Conservation (phyloP, 1,284 basidiomycete species). For the Amylostereum areolatum region DNA sequence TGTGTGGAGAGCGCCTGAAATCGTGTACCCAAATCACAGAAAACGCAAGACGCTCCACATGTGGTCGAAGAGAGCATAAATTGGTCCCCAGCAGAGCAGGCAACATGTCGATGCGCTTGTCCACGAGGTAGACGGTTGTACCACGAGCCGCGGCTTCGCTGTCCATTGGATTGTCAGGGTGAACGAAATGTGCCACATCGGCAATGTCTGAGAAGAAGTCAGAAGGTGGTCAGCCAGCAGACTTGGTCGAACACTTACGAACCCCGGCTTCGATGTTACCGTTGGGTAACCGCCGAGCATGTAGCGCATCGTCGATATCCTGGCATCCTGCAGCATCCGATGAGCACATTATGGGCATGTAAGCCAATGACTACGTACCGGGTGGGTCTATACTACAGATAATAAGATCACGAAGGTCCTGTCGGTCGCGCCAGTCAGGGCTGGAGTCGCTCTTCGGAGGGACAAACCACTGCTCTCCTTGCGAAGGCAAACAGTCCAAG, state of each 20-base stretch:
- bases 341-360: background rate
- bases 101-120: slow-evolving; percentile 99
- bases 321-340: slow-evolving; percentile 68
- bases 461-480: slow-evolving; percentile 93
- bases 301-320: slow-evolving; percentile 99
- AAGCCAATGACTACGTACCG: slow-evolving; percentile 36
- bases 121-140: slow-evolving; percentile 97
- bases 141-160: slow-evolving; percentile 92
- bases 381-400: slow-evolving; percentile 98
- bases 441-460: slow-evolving; percentile 62
- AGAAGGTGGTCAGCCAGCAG: background rate
- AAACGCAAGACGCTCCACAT: slow-evolving; percentile 94
- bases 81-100: slow-evolving; percentile 94
- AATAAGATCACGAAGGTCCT: slow-evolving; percentile 82
- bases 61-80: slow-evolving; percentile 88
- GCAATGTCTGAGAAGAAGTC: slow-evolving; percentile 75
- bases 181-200: slow-evolving; percentile 97
- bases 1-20: background rate
- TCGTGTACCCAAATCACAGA: slow-evolving; percentile 88
- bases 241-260: slow-evolving; percentile 55
- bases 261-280: slow-evolving; percentile 98
- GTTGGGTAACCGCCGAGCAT: slow-evolving; percentile 84
- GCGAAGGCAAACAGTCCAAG: slow-evolving; percentile 82
- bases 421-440: slow-evolving; percentile 78
- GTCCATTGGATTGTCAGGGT: slow-evolving; percentile 94